Evolutionary conservation across 345 rosid species (phyloP), one percentile per base, ranked within the genome.

Genomic region (Leavenworthia alabamica): DNA sequence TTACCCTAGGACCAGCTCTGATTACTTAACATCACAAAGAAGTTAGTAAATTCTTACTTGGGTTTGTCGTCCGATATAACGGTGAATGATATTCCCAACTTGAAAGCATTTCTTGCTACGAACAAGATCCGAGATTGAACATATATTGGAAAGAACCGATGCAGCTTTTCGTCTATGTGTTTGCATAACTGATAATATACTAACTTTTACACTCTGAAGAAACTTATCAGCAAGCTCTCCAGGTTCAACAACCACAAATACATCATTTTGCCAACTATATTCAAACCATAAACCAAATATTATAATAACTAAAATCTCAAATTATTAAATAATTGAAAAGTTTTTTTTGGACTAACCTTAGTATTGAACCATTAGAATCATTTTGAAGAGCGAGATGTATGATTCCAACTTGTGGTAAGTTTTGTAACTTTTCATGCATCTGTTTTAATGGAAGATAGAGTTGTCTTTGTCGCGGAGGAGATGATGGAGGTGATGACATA

Each of bases 161-260:
- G 79, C 81, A 45, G 62, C 77, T 71, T 79, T 89, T 60, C 71
- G 77, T 56, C 75, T 80, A 55, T 67, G 76, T 60, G 77, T 78
- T 60, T 62, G 82, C 72, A 75, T 73, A 68, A 80, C 71, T 9
- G 97, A 80, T 53, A 85, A 68, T 70, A 87, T 77, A 77, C 92
- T 89, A 75, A 78, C 40, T 79, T 93, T 93, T 32, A 89, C 92
- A 46, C 81, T 82, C 60, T 74, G 97, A 14, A 93, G 82, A 73
- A 93, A 93, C 77, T 81, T 89, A 57, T 85, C 89, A 0, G 97
- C 95, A 26, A 81, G 90, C 57, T 84, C 99, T 64, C 99, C 99
- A 59, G 99, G 99, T 75, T 93, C 99, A 60, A 96, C 96, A 45
- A 93, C 97, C 66, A 89, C 99, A 78, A 89, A 87, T 12, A 93